A percentile compares a stretch with the other conserved stretches of the same genome.
phyloP scores from a whole-genome alignment of 345 rosid genomes.

The Eucalyptus marginata region DNA sequence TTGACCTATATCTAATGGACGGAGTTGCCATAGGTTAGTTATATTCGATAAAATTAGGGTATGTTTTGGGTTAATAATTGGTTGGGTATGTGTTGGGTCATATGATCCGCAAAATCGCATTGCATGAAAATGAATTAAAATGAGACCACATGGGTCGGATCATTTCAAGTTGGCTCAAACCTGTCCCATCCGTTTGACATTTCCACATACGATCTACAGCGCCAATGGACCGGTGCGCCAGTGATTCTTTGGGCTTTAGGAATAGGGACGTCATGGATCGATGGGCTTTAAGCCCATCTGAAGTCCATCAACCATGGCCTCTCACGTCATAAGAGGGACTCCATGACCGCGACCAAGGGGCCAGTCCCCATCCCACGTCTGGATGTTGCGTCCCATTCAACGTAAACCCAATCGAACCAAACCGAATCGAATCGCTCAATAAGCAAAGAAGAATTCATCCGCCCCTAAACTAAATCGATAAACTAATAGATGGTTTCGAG shows the following conservation, averaged over 20 bases:
- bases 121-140: background rate
- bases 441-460: background rate
- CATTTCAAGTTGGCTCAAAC: background rate
- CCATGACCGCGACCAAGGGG: background rate
- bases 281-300: background rate
- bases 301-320: background rate
- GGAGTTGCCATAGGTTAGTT: background rate
- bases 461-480: background rate
- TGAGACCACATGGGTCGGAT: accelerated
- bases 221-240: background rate
- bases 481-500: background rate
- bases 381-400: background rate
- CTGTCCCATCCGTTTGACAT: background rate
- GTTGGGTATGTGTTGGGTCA: background rate
- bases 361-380: too few relatives aligned
- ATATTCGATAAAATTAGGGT: too few relatives aligned
- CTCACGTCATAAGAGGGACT: background rate
- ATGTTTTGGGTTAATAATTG: too few relatives aligned
- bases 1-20: background rate
- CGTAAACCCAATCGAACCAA: background rate
- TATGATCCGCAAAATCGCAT: accelerated
- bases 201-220: background rate
- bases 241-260: background rate
- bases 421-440: background rate
- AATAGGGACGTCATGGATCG: background rate